These are phyloP conservation scores for Ceriops decandra DNA, from an alignment of 345 rosid species.

Conservation along the genomic window DNA sequence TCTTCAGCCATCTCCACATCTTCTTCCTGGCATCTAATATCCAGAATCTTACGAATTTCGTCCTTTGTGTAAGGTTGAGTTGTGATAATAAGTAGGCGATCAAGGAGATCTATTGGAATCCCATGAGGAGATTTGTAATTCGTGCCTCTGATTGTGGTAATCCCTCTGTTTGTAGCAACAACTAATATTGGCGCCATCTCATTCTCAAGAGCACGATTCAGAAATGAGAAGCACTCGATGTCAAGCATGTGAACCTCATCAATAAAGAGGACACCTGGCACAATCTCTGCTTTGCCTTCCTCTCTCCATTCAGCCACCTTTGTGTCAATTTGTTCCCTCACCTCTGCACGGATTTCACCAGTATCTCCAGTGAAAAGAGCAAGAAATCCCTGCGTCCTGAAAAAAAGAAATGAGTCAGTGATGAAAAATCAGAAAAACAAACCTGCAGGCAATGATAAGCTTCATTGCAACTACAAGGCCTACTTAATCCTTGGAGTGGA, in stretches of 20 bases:
- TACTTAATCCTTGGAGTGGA: not conserved
- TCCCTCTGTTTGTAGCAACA: conserved; percentile 93
- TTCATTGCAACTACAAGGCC: not conserved
- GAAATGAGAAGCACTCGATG: conserved; percentile 96
- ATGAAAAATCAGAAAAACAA: not conserved
- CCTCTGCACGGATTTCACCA: conserved; percentile 93
- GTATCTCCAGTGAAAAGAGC: conserved; percentile 97
- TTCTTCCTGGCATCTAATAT: conserved; percentile 93
- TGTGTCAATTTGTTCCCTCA: conserved; percentile 86
- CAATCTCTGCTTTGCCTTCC: conserved; percentile 95
- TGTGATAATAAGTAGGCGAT: conserved; percentile 78
- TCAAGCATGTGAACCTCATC: conserved; percentile 99
- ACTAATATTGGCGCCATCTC: conserved; percentile 96
- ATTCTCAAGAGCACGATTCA: conserved; percentile 90
- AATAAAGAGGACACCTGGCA: conserved; percentile 94
- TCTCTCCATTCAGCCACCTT: conserved; percentile 99
- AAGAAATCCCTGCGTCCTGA: conserved; percentile 89
- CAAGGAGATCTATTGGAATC: conserved; percentile 92
- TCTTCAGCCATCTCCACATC: conserved; percentile 3
- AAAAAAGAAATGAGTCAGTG: not conserved
- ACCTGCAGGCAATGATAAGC: not conserved
- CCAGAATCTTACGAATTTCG: conserved; percentile 74
- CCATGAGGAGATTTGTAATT: conserved; percentile 94
- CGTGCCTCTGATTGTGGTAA: conserved; percentile 85
- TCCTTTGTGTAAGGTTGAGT: conserved; percentile 78